A percentile compares a stretch with the other conserved stretches of the same genome.
Evolutionary conservation across 305 asterid species (phyloP).

Genomic region (Vinca major): DNA sequence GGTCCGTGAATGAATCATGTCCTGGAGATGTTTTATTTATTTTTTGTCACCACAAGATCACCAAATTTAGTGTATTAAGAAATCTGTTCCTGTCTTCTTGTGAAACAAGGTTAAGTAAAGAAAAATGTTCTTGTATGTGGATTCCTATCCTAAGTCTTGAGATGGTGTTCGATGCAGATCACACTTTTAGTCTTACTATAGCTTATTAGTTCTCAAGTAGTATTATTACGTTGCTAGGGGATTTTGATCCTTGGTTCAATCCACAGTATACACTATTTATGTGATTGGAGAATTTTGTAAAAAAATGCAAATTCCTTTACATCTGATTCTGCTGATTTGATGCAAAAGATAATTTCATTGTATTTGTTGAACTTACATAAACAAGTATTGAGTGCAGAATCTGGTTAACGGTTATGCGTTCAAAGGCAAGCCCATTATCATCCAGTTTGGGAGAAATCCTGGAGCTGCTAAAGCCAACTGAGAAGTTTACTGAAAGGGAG

Average conservation of each 20-base stretch:
- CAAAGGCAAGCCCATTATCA: slow-evolving; percentile 84
- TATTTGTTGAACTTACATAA: slow-evolving; percentile 7
- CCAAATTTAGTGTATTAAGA: background rate
- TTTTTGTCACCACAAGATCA: background rate
- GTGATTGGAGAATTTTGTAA: background rate
- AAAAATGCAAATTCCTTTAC: background rate
- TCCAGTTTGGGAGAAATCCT: slow-evolving; percentile 77
- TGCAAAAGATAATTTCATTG: slow-evolving; percentile 1
- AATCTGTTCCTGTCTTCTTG: no score
- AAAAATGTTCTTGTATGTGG: background rate
- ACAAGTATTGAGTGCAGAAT: slow-evolving; percentile 42
- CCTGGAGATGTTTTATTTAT: no score
- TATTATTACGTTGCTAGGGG: background rate
- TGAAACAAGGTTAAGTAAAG: background rate
- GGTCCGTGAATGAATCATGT: background rate
- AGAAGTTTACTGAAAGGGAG: slow-evolving; percentile 1
- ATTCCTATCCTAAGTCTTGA: background rate
- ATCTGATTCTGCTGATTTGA: background rate
- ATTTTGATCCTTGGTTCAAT: background rate
- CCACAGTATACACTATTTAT: background rate
- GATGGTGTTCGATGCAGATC: slow-evolving; percentile 1
- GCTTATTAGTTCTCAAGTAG: background rate
- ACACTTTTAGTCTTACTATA: background rate
- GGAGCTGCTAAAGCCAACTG: slow-evolving; percentile 40
- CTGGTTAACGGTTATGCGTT: slow-evolving; percentile 67